phyloP scores from a whole-genome alignment of 2,329 filamentous ascomycete species.

The Colletotrichum horii region DNA sequence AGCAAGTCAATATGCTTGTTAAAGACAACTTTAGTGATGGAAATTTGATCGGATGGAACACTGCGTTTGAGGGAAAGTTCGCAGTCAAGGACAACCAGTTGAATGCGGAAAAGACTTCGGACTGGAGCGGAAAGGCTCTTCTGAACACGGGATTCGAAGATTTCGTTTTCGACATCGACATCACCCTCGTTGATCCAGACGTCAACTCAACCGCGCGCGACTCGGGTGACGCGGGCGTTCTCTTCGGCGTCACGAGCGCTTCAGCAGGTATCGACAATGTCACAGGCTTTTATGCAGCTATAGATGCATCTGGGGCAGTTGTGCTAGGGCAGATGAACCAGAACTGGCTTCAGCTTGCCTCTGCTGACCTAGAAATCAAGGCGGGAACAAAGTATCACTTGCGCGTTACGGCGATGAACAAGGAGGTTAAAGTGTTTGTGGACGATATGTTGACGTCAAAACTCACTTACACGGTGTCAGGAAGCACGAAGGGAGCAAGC shows the following conservation, averaged over 20 bases:
- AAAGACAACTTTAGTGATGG: conserved; percentile 47
- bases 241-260: conserved; percentile 37
- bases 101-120: conserved; percentile 10
- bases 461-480: conserved; percentile 18
- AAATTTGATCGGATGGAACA: conserved; percentile 41
- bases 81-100: conserved; percentile 29
- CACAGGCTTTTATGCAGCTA: conserved; percentile 33
- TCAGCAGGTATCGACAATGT: conserved; percentile 6
- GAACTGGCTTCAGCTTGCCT: conserved; percentile 21
- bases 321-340: conserved; percentile 26
- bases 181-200: conserved; percentile 19
- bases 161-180: conserved; percentile 33
- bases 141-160: conserved; percentile 42
- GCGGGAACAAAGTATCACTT: conserved; percentile 24
- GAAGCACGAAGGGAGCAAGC: conserved; percentile 26
- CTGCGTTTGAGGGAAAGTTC: conserved; percentile 28
- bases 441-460: conserved; percentile 25
- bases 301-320: conserved; percentile 30
- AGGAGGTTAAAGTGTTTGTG: conserved; percentile 31
- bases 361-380: background rate
- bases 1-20: conserved; percentile 48
- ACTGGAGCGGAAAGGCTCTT: conserved; percentile 28
- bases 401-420: conserved; percentile 28
- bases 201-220: background rate
- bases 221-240: conserved; percentile 34